Base-by-base conservation (phyloP, 2,329 filamentous ascomycete genomes). In the Colletotrichum australisinense region DNA sequence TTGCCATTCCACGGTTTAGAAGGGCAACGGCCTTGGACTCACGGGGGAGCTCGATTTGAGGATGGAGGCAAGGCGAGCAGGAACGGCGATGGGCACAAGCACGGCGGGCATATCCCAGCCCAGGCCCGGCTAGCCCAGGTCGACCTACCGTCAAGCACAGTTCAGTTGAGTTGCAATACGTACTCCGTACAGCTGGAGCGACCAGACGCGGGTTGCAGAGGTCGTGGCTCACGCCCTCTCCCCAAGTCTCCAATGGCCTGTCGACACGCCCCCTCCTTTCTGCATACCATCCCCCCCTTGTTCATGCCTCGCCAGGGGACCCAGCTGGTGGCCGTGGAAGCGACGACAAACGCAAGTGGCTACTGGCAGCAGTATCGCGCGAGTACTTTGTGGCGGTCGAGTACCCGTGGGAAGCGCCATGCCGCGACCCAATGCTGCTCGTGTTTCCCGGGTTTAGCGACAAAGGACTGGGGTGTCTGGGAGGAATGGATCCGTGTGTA, bases 361-460 rank as follows among this genome's bases (percentile, higher is more conserved):
- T 59, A 69, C 66, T 69, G 65, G 66, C 55, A 56, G 60, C 59
- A 55, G 70, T 73, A 69, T 73, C 70, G 70, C 70, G 53, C 66
- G 69, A 73, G 66, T 73, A 69, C 32, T 59, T 56, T n/a, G 22
- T 53, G 66, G 70, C 66, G 55, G 70, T 56, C 70, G 42, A 64
- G 70, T 73, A 73, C 70, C 55, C 60, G 55, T 63, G 56, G 58
- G 74, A 78, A 78, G 78, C 79, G 78, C 78, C 78, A 78, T 79
- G 79, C 75, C 76, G 76, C 78, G 42, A 46, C 63, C 75, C 74
- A 76, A 76, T 77, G 75, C 76, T 75, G 75, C 69, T 74, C 66
- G 67, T 60, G 62, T 57, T 74, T 77, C 72, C 77, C 75, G 74
- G 75, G 77, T 73, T 77, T 78, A 76, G 78, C 77, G 78, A 78